A percentile compares a stretch with the other conserved stretches of the same genome.
Conservation (phyloP, 805 yeast species). For the Blastobotrys attinorum region DNA sequence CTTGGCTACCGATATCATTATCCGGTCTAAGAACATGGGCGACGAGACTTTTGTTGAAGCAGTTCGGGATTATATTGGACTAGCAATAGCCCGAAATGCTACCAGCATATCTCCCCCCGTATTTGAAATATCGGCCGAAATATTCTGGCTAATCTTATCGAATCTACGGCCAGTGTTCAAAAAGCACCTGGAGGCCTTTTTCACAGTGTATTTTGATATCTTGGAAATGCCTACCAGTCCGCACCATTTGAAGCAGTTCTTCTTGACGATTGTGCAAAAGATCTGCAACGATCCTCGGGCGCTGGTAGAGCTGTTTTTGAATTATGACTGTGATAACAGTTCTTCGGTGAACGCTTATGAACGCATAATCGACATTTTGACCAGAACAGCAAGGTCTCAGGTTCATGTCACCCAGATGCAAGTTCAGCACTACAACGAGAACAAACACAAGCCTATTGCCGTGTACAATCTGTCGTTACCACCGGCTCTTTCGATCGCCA, state of each 20-base stretch:
- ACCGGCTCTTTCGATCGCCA: conserved; percentile 67
- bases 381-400: conserved; percentile 59
- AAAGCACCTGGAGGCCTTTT: conserved; percentile 86
- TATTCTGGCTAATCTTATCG: conserved; percentile 82
- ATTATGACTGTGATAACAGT: conserved; percentile 85
- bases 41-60: conserved; percentile 63
- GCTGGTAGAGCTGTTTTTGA: conserved; percentile 83
- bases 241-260: conserved; percentile 83
- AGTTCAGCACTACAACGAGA: conserved; percentile 46
- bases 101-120: conserved; percentile 88
- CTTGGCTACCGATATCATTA: conserved; percentile 33
- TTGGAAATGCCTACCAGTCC: conserved; percentile 88
- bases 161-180: conserved; percentile 83
- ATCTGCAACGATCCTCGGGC: conserved; percentile 84
- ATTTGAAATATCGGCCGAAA: conserved; percentile 84
- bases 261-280: conserved; percentile 71
- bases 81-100: conserved; percentile 81
- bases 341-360: conserved; percentile 80
- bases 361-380: conserved; percentile 66
- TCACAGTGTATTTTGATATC: conserved; percentile 87
- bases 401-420: conserved; percentile 68
- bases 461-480: conserved; percentile 67
- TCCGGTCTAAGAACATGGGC: conserved; percentile 25
- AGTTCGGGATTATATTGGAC: conserved; percentile 73
- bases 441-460: conserved; percentile 46